Conservation (phyloP, 257 asterid genomes). For the Nicotiana obtusifolia region DNA sequence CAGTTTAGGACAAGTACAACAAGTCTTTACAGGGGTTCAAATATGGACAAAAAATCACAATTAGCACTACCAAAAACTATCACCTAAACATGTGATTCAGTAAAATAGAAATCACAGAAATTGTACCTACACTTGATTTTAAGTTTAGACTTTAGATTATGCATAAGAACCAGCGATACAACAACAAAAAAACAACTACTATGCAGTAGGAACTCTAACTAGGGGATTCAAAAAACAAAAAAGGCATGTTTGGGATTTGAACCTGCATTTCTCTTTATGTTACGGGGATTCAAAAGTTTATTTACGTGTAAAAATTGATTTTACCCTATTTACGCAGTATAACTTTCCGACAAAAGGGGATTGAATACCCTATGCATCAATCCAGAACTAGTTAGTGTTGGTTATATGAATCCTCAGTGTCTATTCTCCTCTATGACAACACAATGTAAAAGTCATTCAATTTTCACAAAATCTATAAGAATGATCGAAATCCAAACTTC, state of each 20-base stretch:
- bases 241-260: no score
- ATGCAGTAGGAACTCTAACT: no score
- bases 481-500: conserved; percentile 28
- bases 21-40: not conserved
- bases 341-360: no score
- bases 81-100: not conserved
- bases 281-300: no score
- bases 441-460: not conserved
- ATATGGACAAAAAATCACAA: not conserved
- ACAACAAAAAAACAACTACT: no score
- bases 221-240: no score
- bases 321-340: no score
- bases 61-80: not conserved
- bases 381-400: not conserved
- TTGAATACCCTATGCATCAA: not conserved
- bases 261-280: no score
- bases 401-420: not conserved
- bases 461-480: not conserved
- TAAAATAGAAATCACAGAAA: not conserved
- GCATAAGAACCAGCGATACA: not conserved
- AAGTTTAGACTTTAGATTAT: not conserved
- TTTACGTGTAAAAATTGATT: no score
- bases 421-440: not conserved
- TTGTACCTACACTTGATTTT: not conserved
- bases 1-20: not conserved